Evolutionary conservation across 1,284 basidiomycete species (phyloP).

Genomic region (Veloboletus limbatus): DNA sequence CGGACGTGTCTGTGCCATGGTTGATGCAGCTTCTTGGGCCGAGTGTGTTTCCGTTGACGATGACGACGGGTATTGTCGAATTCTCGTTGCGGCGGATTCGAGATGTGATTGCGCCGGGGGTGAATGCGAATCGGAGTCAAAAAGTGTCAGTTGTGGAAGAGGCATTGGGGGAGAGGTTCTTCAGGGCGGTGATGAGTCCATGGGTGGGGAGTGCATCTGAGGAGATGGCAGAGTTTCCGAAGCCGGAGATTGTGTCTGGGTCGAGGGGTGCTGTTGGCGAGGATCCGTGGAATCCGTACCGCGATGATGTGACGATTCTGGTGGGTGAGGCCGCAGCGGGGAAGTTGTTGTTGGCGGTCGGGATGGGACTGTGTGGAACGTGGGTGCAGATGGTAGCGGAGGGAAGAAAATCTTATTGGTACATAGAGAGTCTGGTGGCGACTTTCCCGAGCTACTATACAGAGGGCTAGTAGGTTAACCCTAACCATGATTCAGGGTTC

Average conservation of each 20-base stretch:
- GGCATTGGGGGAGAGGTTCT: constrained; percentile 17
- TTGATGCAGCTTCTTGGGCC: constrained; percentile 44
- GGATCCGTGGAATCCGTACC: constrained; percentile 44
- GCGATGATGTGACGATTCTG: constrained; percentile 53
- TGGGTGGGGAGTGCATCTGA: constrained; percentile 25
- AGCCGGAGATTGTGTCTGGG: constrained; percentile 18
- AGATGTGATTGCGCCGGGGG: constrained; percentile 32
- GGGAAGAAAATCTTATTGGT: constrained; percentile 27
- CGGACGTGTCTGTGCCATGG: constrained; percentile 26
- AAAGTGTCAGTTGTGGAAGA: constrained; percentile 29
- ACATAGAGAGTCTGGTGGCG: constrained; percentile 27
- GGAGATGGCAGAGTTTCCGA: constrained; percentile 21
- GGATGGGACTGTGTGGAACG: constrained; percentile 48
- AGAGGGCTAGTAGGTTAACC: too few species aligned
- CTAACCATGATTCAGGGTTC: too few species aligned
- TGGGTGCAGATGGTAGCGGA: constrained; percentile 55
- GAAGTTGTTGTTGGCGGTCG: constrained; percentile 41
- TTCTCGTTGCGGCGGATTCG: constrained; percentile 44
- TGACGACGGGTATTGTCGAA: constrained; percentile 49
- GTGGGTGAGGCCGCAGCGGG: constrained; percentile 43
- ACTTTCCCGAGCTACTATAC: constrained; percentile 29
- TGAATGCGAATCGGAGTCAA: constrained; percentile 26
- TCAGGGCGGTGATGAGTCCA: constrained; percentile 27
- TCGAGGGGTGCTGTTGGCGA: constrained; percentile 9
- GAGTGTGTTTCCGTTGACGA: constrained; percentile 43